Conservation (phyloP, 2,329 filamentous ascomycete species). For the Cryphonectria naterciae region DNA sequence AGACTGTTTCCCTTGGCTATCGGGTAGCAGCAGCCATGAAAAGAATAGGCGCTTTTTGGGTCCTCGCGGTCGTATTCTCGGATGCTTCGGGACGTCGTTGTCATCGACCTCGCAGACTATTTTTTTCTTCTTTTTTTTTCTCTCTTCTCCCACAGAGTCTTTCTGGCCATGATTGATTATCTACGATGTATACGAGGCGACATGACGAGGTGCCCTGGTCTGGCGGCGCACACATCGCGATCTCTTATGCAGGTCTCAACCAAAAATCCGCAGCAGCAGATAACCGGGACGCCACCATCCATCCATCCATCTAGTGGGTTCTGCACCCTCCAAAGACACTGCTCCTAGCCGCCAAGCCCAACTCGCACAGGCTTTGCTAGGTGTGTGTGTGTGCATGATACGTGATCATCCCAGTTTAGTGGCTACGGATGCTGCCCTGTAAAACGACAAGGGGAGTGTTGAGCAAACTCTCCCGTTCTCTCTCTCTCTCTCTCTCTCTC, state of each 20-base stretch:
- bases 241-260: slow-evolving; percentile 3
- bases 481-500: neutral
- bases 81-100: neutral
- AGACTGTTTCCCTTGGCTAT: too few relatives aligned
- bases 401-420: too few relatives aligned
- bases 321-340: neutral
- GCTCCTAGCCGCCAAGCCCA: neutral
- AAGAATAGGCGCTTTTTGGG: neutral
- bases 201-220: neutral
- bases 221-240: neutral
- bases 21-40: too few relatives aligned
- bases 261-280: neutral
- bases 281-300: neutral
- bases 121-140: too few relatives aligned
- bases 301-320: neutral
- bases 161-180: neutral
- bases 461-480: neutral
- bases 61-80: neutral
- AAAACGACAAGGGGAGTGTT: neutral
- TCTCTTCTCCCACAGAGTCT: neutral
- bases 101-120: neutral
- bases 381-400: too few relatives aligned
- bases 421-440: neutral
- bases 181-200: too few relatives aligned
- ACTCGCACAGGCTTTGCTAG: neutral